Evolutionary conservation across 768 basidiomycete species (phyloP), one percentile per base, ranked within the genome.

Genomic region (Brasilioporus rufonigricans): DNA sequence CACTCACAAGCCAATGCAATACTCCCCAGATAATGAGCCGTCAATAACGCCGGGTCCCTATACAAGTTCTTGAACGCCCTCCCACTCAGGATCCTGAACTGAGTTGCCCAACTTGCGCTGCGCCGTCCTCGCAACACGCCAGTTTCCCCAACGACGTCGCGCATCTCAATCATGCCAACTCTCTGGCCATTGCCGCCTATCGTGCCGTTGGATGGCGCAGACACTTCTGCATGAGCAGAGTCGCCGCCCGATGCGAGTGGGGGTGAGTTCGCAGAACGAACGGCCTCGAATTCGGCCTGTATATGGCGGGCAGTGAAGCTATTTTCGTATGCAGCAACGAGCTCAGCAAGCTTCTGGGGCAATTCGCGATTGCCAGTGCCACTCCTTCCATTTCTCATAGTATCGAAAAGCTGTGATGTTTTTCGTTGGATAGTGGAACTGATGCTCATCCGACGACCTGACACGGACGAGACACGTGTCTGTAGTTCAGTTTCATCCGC

Each of bases 11-110:
- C 97, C 52, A 98, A 78, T 5, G 77, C 79, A 60, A 98, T 82
- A 1, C 94, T 85, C 8, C 91, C 86, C 40, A 85, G 65, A 72
- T 98, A 99, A 73, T 99, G 97, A 8, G 94, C 87, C 2, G 85
- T 80, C 77, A 99, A 79, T 52, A 99, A 71, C 45, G 94, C 88
- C 0, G 96, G 96, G 65, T 99, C 93, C 24, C 96, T 80, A 69
- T 99, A 98, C 56, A 99, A 72, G 66, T 98, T 98, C 81, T 98
- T 98, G 80, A 99, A 98, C 21, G 96, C 94, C 53, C 97, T 75
- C 24, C 95, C 95, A 67, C 93, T 97, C 67, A 99, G 73, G 53
- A 98, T 95, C 68, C 83, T 81, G 66, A 99, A 98, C 74, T 99
- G 97, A 18, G 89, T 95, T 40, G 77, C 78, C 83, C 86, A 93